Conservation (phyloP, 1,139 yeast genomes). For the Kodamaea fungicola region DNA sequence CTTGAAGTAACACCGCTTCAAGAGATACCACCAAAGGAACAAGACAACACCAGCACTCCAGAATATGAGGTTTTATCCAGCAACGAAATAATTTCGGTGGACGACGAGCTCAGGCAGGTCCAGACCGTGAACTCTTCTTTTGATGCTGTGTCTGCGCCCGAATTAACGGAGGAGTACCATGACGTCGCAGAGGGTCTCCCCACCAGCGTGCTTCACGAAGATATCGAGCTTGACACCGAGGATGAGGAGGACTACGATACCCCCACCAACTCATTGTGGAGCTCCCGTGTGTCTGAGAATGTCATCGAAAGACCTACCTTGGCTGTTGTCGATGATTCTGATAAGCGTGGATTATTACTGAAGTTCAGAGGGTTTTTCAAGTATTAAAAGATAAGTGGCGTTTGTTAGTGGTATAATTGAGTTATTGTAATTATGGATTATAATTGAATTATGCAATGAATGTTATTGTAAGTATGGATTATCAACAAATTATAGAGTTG, state of each 20-base stretch:
- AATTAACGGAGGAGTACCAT: constrained; percentile 16
- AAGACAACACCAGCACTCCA: background rate
- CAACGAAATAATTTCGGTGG: background rate
- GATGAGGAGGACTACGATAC: constrained; percentile 15
- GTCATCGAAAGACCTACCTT: constrained; percentile 7
- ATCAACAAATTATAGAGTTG: no score
- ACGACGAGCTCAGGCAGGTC: constrained; percentile 15
- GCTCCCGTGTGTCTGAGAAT: constrained; percentile 9
- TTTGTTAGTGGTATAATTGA: no score
- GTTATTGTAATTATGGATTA: no score
- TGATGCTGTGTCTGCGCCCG: constrained; percentile 39
- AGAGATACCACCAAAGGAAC: background rate
- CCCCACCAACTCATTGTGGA: constrained; percentile 22
- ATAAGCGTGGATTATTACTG: constrained; percentile 30
- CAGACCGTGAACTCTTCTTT: constrained; percentile 37
- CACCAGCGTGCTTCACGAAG: background rate
- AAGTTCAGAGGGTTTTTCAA: constrained; percentile 34
- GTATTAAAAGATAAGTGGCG: constrained; percentile 19
- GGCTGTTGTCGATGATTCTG: constrained; percentile 10
- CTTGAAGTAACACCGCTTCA: background rate
- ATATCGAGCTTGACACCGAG: constrained; percentile 5
- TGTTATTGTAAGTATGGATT: no score
- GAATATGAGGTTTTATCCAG: background rate
- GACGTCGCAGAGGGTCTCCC: constrained; percentile 15
- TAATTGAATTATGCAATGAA: no score